Conservation (phyloP, 2,329 filamentous ascomycete species). For the Clonostachys byssicola region DNA sequence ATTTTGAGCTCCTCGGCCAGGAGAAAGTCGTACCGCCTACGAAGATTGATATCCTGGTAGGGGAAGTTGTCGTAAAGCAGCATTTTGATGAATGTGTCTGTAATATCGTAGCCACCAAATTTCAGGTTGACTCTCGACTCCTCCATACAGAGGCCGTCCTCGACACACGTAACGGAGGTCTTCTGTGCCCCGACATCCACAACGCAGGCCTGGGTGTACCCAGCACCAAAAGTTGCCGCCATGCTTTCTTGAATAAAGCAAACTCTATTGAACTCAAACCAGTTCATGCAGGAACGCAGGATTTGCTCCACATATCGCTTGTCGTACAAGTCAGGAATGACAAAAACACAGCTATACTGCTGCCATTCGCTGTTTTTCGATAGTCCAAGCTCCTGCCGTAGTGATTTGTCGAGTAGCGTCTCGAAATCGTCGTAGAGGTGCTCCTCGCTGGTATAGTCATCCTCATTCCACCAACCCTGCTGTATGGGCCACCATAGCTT, state of each 20-base stretch:
- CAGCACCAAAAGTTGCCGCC: conserved; percentile 90
- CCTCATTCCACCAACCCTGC: conserved; percentile 84
- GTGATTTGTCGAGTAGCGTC: conserved; percentile 78
- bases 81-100: conserved; percentile 95
- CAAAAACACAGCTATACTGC: conserved; percentile 93
- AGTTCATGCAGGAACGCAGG: conserved; percentile 79
- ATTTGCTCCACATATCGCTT: conserved; percentile 85
- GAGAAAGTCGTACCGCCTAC: conserved; percentile 84
- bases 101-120: conserved; percentile 88
- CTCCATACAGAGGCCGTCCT: conserved; percentile 91
- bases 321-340: conserved; percentile 96
- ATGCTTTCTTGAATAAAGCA: conserved; percentile 97
- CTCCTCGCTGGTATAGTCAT: conserved; percentile 76
- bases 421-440: conserved; percentile 85
- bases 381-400: conserved; percentile 79
- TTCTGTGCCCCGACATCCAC: conserved; percentile 97
- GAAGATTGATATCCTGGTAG: conserved; percentile 90
- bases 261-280: conserved; percentile 84
- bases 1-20: conserved; percentile 94
- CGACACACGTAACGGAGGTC: conserved; percentile 93
- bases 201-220: conserved; percentile 89
- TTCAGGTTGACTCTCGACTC: conserved; percentile 95
- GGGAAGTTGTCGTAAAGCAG: conserved; percentile 96
- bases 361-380: conserved; percentile 75
- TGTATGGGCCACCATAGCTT: conserved; percentile 90